These are phyloP conservation scores for Cubamyces lactineus DNA, from an alignment of 768 basidiomycete genomes.

Conservation along the genomic window DNA sequence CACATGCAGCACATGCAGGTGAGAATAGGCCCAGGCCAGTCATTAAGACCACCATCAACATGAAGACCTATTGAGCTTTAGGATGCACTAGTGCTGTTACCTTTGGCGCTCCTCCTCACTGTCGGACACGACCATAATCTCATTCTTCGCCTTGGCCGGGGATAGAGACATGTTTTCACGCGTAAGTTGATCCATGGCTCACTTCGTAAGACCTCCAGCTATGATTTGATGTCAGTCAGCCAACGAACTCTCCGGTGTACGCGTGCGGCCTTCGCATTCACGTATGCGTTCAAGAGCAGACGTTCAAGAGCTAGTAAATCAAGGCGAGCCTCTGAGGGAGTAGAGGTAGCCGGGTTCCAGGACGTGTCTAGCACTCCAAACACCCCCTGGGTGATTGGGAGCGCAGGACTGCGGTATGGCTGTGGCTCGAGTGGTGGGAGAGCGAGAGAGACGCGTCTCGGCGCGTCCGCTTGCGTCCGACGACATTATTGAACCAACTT, in stretches of 20 bases:
- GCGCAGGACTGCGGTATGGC: background rate
- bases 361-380: too few species aligned
- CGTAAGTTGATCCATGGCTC: background rate
- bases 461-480: background rate
- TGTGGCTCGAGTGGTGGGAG: background rate
- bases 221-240: too few species aligned
- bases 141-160: constrained; percentile 28
- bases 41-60: too few species aligned
- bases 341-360: too few species aligned
- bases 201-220: too few species aligned
- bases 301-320: too few species aligned
- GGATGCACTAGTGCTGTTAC: constrained; percentile 29
- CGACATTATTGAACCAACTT: background rate
- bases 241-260: too few species aligned
- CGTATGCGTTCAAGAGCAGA: too few species aligned
- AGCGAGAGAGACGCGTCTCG: background rate
- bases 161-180: too few species aligned
- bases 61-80: background rate
- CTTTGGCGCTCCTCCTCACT: constrained; percentile 51
- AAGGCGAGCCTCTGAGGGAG: too few species aligned
- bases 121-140: constrained; percentile 42
- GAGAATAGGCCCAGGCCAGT: background rate
- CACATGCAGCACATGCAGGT: background rate
- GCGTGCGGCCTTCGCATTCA: too few species aligned
- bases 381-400: too few species aligned